Evolutionary conservation across 345 rosid species (phyloP), one percentile per base, ranked within the genome.

Genomic region (Eucalyptus decipiens): DNA sequence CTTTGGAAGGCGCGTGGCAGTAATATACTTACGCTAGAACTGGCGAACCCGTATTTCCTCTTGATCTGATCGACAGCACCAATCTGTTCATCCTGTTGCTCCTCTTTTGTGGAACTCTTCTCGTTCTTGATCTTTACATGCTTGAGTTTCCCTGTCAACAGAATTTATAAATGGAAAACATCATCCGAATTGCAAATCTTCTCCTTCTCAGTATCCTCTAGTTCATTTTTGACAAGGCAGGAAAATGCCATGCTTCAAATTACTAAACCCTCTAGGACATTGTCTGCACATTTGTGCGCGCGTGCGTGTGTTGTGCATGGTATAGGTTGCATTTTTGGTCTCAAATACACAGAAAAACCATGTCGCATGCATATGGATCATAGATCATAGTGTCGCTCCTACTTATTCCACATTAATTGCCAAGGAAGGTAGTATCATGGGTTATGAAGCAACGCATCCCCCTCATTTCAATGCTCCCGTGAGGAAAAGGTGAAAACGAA

Each of bases 21-120:
- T 52, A 69, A 43, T 43, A 21, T 87, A 92, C 97, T 94, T 92
- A 97, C 99, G 58, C 93, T 92, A 6, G 98, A 91, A 7, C 91
- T 86, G 40, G 98, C 92, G 91, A 96, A 96, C 10, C 98, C 99
- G 12, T 97, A 97, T 93, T 92, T 97, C 94, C 94, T 97, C 97
- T 97, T 96, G 90, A 97, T 96, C 91, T 95, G 97, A 87, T 97
- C 97, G 11, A 97, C 95, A 34, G 96, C 80, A 85, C 90, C 93
- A 8, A 93, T 90, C 49, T 92, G 92, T 49, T 91, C 95, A 88
- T 94, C 96, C 87, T 94, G 92, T 52, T 34, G 87, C 92, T 95
- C 96, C 51, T 96, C 97, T 90, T 93, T 94, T 87, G 87, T 89
- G 49, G 86, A 88, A 54, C 34, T 93, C 89, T 95, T 95, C 72